Evolutionary conservation across 208 protist genomes (phyloP), one percentile per base, ranked within the genome.

Genomic region (Leishmania guyanensis): DNA sequence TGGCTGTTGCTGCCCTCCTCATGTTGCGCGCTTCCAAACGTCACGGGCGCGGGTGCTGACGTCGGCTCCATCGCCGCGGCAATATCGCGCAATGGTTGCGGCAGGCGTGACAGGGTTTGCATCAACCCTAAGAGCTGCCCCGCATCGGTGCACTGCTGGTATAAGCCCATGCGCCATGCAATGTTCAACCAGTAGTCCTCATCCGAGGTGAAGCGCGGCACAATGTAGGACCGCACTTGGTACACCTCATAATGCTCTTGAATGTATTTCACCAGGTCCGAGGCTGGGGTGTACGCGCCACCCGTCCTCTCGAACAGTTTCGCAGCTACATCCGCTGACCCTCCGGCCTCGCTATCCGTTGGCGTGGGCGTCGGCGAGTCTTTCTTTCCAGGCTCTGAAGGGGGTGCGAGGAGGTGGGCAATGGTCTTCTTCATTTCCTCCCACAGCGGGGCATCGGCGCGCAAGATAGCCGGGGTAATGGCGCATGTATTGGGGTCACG

Each of bases 131-230:
- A 66, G 17, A 94, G 79, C 14, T 90, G 82, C 10, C 5, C 54
- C 1, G 84, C 26, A 20, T 80, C 80, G 20, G 51, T 36, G 78
- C 88, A 94, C 78, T 84, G 84, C 5, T 77, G 77, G 79, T 88
- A 92, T 9, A 92, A 10, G 20, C 39, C 4, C 54, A 92, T 80
- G 46, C 88, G 84, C 90, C 90, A 94, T 14, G 75, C 86, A 14
- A 92, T 33, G 65, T 87, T 91, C 75, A 89, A 75, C 90, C 88
- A 94, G 82, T 91, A 94, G 76, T 87, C 29, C 29, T 87, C 87
- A 69, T 94, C 90, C 5, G 80, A 83, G 3, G 86, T 81, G 75
- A 88, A 88, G 53, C 81, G 83, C 36, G 90, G 90, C 29, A 94
- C 90, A 36, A 87, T 71, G 53, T 75, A 75, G 17, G 88, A 91